Conservation (phyloP, 768 basidiomycete genomes). For the Coprinopsis marcescibilis region DNA sequence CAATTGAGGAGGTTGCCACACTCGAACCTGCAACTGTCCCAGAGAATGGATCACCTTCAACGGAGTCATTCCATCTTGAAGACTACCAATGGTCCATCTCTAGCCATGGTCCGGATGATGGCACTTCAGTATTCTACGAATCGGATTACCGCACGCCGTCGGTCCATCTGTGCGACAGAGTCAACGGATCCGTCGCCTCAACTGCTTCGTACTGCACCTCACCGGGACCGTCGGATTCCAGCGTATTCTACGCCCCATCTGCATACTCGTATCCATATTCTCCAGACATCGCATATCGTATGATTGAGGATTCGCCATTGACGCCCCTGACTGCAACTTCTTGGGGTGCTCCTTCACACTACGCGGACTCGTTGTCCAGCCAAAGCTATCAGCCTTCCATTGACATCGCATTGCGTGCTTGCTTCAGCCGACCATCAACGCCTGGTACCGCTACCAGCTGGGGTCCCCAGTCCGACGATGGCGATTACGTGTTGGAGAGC, state of each 20-base stretch:
- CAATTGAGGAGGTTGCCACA: constrained; percentile 44
- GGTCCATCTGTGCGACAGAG: constrained; percentile 47
- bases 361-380: constrained; percentile 30
- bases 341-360: constrained; percentile 45
- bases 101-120: constrained; percentile 51
- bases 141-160: constrained; percentile 32
- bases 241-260: constrained; percentile 29
- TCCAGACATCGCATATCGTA: constrained; percentile 54
- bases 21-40: constrained; percentile 36
- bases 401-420: constrained; percentile 30
- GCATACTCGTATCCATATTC: constrained; percentile 39
- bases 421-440: constrained; percentile 9
- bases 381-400: constrained; percentile 32
- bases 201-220: constrained; percentile 52
- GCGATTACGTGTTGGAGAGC: too few relatives aligned
- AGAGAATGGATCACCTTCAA: constrained; percentile 30
- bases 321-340: constrained; percentile 47
- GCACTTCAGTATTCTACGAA: not conserved
- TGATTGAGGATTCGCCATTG: constrained; percentile 46
- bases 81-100: constrained; percentile 70
- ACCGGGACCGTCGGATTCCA: constrained; percentile 49
- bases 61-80: constrained; percentile 43
- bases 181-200: constrained; percentile 49
- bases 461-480: too few relatives aligned
- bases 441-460: constrained; percentile 12